Base-by-base conservation (phyloP, 2,329 filamentous ascomycete genomes). In the Neoarthrinium moseri region DNA sequence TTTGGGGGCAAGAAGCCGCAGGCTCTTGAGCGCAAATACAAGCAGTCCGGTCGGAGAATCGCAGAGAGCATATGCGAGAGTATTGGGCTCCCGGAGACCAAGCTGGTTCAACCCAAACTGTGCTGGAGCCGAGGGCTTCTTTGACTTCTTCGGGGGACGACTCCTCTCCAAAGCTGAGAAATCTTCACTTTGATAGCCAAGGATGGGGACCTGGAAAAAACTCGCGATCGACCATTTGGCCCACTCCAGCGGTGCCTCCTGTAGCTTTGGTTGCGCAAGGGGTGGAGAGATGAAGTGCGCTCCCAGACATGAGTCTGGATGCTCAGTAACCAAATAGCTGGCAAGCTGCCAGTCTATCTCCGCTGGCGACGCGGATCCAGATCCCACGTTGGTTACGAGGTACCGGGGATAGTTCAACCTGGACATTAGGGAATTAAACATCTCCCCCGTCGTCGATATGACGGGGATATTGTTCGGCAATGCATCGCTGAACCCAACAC, bases 401-500 rank as follows among this genome's bases (percentile, higher is more conserved):
- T 85, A 88, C 35, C 71, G 62, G 8, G 67, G 51, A 56, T 88
- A 87, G 1, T 73, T 76, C 6, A 87, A 65, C 22, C 77, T 70
- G 40, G 62, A 62, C 84, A 88, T 88, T 45, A 88, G 57, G 1
- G 56, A 62, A 55, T 84, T 68, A 43, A 86, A 72, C 11, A 84
- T 63, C 2, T 72, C 69, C 1, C 80, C 82, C 1, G 80, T 80
- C 11, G 73, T 67, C 5, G 68, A 59, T 45, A 81, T 62, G n/a
- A 74, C 71, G 56, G 75, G 69, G 6, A 64, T 65, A 38, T 74
- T 73, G 45, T 70, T 70, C 1, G 71, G 67, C 30, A 84, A 70
- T 2, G 81, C 70, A 60, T 87, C 83, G 60, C 83, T 86, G 57
- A 87, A 88, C 13, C 82, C 84, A 36, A 85, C 69, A 0, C 83